A percentile compares a stretch with the other conserved stretches of the same genome.
Conservation (phyloP, 106 monocot genomes). For the Dendrobium huoshanense region DNA sequence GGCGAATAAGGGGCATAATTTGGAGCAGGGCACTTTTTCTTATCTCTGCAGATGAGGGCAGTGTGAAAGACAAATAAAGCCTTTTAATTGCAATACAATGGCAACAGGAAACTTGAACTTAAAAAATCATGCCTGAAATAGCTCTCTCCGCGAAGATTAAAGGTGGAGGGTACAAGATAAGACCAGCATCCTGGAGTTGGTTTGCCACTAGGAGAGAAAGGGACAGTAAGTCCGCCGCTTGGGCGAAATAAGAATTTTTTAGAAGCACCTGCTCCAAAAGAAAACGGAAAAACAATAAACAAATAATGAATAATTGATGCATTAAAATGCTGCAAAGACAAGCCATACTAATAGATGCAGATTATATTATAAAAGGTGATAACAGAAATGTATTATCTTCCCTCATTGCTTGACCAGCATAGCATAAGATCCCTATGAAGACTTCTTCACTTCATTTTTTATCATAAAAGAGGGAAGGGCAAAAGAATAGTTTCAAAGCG, state of each 20-base stretch:
- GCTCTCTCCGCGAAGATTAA: slow-evolving; percentile 83
- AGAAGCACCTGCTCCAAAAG: slow-evolving; percentile 48
- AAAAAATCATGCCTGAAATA: slow-evolving; percentile 70
- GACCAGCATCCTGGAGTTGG: slow-evolving; percentile 67
- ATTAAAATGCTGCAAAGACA: background rate
- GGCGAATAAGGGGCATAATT: slow-evolving; percentile 59
- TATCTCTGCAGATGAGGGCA: slow-evolving; percentile 37
- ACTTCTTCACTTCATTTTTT: no score
- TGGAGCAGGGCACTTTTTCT: slow-evolving; percentile 51
- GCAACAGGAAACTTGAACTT: background rate
- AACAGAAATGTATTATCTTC: no score
- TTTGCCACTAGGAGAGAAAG: slow-evolving; percentile 50
- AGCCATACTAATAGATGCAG: background rate
- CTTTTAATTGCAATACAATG: background rate
- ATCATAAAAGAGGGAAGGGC: no score
- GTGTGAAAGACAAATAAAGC: background rate
- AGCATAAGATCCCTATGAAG: no score
- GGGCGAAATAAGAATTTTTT: slow-evolving; percentile 69
- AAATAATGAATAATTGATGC: background rate
- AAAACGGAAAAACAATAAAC: background rate
- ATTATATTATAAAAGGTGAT: no score
- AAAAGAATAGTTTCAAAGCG: no score
- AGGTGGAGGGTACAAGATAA: slow-evolving; percentile 60
- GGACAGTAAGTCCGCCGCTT: slow-evolving; percentile 56
- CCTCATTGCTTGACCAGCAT: no score